These are phyloP conservation scores for Phytophthora sojae DNA, from an alignment of 352 stramenopile genomes.

Conservation along the genomic window DNA sequence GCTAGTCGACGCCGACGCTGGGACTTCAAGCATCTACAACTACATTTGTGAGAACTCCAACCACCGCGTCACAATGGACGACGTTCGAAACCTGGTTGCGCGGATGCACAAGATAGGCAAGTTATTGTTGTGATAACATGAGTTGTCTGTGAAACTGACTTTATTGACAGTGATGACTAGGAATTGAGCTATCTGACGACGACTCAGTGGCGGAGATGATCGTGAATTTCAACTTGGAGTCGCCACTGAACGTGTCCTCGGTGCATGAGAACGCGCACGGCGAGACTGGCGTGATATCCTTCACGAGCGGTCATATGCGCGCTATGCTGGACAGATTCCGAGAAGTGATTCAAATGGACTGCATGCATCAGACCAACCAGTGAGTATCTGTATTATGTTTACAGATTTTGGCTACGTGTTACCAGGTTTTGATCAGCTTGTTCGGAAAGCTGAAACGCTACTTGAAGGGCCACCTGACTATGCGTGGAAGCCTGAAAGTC, in stretches of 20 bases:
- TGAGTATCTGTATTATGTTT: background rate
- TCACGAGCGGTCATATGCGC: conserved; percentile 11
- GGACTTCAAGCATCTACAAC: conserved; percentile 9
- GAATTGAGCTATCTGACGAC: background rate
- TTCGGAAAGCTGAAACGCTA: conserved; percentile 19
- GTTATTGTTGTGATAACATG: background rate
- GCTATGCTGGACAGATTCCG: conserved; percentile 11
- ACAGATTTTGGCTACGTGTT: background rate
- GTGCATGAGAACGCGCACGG: conserved; percentile 13
- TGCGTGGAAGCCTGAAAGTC: background rate
- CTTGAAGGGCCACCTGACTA: background rate
- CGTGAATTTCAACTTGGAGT: conserved; percentile 13
- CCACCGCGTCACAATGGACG: conserved; percentile 11
- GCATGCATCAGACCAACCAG: conserved; percentile 26
- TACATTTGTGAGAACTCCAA: conserved; percentile 18
- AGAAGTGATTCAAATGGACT: conserved; percentile 12
- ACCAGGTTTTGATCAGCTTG: conserved; percentile 5
- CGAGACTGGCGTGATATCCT: conserved; percentile 15
- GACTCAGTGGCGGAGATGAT: conserved; percentile 15
- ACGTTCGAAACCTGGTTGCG: background rate
- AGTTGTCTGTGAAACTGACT: background rate
- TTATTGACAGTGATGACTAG: background rate
- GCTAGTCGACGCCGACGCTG: conserved; percentile 6
- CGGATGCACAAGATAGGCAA: background rate
- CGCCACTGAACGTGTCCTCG: background rate